A percentile compares a stretch with the other conserved stretches of the same genome.
These are phyloP conservation scores for Arabis alpina DNA, from an alignment of 345 rosid genomes.

Conservation along the genomic window DNA sequence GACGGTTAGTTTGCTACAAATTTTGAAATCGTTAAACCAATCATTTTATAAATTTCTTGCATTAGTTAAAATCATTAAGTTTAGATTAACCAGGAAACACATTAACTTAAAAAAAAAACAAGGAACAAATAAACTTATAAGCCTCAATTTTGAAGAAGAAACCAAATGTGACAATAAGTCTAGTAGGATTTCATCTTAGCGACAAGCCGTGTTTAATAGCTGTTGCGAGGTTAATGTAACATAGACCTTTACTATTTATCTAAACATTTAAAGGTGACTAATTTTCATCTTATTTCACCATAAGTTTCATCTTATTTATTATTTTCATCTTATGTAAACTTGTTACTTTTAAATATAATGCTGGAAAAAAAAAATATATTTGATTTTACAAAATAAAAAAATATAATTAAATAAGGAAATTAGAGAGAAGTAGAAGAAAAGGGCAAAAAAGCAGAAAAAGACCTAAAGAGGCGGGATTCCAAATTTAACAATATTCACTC, in stretches of 20 bases:
- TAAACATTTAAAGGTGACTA: background rate
- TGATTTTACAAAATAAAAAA: background rate
- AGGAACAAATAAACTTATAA: too few relatives aligned
- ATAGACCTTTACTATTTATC: background rate
- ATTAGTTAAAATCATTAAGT: background rate
- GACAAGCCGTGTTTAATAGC: too few relatives aligned
- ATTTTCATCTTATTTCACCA: background rate
- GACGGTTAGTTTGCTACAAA: background rate
- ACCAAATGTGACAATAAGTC: too few relatives aligned
- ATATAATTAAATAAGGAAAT: background rate
- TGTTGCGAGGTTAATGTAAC: slow-evolving; percentile 2
- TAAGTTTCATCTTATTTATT: too few relatives aligned
- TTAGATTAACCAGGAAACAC: too few relatives aligned
- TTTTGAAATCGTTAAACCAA: too few relatives aligned
- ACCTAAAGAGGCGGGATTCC: slow-evolving; percentile 63
- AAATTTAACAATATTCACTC: slow-evolving; percentile 48
- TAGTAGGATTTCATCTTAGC: too few relatives aligned
- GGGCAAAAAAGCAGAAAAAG: slow-evolving; percentile 29
- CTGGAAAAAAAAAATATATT: too few relatives aligned
- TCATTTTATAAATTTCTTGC: background rate
- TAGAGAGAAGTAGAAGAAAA: slow-evolving; percentile 1
- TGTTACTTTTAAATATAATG: too few relatives aligned
- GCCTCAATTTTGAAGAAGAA: too few relatives aligned
- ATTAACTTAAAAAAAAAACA: too few relatives aligned
- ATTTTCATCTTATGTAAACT: too few relatives aligned